These are phyloP conservation scores for Stephania cephalantha DNA, from an alignment of 164 flowering plant genomes.

Conservation along the genomic window DNA sequence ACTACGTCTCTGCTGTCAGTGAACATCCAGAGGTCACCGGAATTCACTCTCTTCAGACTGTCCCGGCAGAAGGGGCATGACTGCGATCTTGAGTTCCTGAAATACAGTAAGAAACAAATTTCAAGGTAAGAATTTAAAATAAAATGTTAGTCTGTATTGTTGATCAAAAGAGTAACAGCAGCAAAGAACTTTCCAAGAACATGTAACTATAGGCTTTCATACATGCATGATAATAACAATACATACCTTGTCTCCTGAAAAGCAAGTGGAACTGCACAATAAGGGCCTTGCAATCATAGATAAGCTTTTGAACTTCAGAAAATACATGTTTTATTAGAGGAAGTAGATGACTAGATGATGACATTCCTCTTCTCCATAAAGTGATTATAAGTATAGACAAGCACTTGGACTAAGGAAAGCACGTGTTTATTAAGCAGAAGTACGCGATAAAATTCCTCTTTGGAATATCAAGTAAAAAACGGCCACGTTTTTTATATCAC, in stretches of 20 bases:
- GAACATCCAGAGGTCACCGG: slow-evolving; percentile 73
- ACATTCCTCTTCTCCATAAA: not conserved
- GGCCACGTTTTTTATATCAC: not conserved
- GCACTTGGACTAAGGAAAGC: not conserved
- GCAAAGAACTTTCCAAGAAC: not conserved
- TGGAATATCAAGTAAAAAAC: too few relatives aligned
- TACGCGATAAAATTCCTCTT: too few relatives aligned
- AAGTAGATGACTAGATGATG: not conserved
- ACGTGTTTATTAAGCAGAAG: too few relatives aligned
- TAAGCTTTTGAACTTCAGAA: not conserved
- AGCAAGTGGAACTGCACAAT: too few relatives aligned
- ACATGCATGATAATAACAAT: not conserved
- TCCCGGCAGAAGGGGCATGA: slow-evolving; percentile 91
- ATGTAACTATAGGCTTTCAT: not conserved
- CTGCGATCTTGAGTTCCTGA: slow-evolving; percentile 69
- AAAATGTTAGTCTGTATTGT: not conserved
- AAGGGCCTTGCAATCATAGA: not conserved
- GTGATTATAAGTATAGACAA: not conserved
- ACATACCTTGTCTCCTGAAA: too few relatives aligned
- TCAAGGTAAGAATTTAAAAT: not conserved
- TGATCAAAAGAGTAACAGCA: too few relatives aligned
- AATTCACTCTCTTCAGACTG: slow-evolving; percentile 69
- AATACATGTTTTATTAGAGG: not conserved
- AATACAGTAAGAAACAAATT: slow-evolving; percentile 5
- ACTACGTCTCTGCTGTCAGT: slow-evolving; percentile 58